A percentile compares a stretch with the other conserved stretches of the same genome.
phyloP scores from a whole-genome alignment of 169 alveolate species.

The Plasmodium knowlesi region DNA sequence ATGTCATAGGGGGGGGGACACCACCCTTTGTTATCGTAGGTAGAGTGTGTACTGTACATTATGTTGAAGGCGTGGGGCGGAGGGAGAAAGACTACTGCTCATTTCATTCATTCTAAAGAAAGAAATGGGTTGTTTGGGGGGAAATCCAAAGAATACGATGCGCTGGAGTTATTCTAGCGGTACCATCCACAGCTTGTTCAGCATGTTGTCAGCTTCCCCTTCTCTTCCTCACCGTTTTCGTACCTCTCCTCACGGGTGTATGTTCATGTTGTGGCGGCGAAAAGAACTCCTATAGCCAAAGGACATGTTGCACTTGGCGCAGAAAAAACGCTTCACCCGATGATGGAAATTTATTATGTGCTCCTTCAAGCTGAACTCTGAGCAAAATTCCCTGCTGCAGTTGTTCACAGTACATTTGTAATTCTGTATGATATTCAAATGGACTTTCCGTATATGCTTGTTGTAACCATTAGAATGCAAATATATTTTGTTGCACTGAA shows the following conservation, averaged over 20 bases:
- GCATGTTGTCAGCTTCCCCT: neutral
- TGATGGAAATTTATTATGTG: slow-evolving; percentile 64
- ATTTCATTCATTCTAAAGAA: neutral
- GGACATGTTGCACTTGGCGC: slow-evolving; percentile 58
- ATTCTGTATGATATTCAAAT: slow-evolving; percentile 21
- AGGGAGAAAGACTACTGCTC: neutral
- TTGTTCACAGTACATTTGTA: slow-evolving; percentile 45
- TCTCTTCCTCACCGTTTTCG: neutral
- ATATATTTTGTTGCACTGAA: slow-evolving; percentile 66
- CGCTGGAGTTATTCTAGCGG: neutral
- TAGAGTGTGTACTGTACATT: neutral
- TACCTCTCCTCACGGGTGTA: slow-evolving; percentile 17
- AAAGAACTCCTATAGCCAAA: slow-evolving; percentile 66
- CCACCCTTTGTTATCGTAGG: neutral
- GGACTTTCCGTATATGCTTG: slow-evolving; percentile 42
- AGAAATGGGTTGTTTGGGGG: neutral
- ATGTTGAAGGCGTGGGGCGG: neutral
- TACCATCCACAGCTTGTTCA: neutral
- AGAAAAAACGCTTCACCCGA: slow-evolving; percentile 48
- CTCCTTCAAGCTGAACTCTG: slow-evolving; percentile 63
- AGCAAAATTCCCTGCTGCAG: slow-evolving; percentile 42
- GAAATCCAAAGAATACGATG: neutral
- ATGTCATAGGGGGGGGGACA: neutral
- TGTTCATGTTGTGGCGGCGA: slow-evolving; percentile 44
- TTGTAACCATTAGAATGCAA: slow-evolving; percentile 59